phyloP scores from a whole-genome alignment of 768 basidiomycete genomes.

The Lactarius tabidus region DNA sequence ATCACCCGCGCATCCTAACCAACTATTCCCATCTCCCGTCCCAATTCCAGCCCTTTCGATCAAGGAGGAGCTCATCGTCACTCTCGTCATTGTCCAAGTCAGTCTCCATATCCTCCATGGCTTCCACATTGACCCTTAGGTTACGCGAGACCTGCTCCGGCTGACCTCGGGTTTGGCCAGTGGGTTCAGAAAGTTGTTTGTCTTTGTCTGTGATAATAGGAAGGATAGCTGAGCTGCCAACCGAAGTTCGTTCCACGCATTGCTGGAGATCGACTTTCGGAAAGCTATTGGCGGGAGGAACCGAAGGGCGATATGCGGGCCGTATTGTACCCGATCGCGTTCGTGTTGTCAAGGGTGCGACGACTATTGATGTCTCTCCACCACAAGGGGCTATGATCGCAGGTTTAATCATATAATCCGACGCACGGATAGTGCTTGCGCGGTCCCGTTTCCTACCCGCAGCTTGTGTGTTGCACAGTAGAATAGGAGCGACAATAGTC shows the following conservation, averaged over 20 bases:
- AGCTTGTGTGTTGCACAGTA: not conserved
- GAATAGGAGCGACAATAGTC: not conserved
- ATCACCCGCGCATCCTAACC: not conserved
- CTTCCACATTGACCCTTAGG: not conserved
- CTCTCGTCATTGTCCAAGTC: constrained; percentile 14
- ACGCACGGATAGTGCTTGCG: constrained; percentile 27
- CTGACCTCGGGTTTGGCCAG: not conserved
- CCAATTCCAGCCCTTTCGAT: constrained; percentile 24
- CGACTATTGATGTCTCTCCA: not conserved
- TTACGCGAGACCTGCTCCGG: not conserved
- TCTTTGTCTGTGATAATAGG: not conserved
- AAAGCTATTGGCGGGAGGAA: not conserved
- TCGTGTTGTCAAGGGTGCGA: constrained; percentile 19
- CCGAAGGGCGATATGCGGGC: constrained; percentile 13
- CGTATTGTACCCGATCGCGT: constrained; percentile 28
- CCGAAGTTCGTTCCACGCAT: constrained; percentile 24
- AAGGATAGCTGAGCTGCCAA: not conserved
- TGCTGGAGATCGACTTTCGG: constrained; percentile 19
- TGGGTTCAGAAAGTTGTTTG: not conserved
- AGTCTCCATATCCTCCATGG: constrained; percentile 3
- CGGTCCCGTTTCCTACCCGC: constrained; percentile 17
- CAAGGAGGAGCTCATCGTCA: constrained; percentile 24
- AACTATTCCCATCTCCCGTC: constrained; percentile 23
- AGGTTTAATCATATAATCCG: constrained; percentile 18
- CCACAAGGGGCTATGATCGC: not conserved